Percentiles rank a stretch among this genome's conserved stretches.
Evolutionary conservation across 805 yeast genomes (phyloP).

Genomic region (Candida patagonica): DNA sequence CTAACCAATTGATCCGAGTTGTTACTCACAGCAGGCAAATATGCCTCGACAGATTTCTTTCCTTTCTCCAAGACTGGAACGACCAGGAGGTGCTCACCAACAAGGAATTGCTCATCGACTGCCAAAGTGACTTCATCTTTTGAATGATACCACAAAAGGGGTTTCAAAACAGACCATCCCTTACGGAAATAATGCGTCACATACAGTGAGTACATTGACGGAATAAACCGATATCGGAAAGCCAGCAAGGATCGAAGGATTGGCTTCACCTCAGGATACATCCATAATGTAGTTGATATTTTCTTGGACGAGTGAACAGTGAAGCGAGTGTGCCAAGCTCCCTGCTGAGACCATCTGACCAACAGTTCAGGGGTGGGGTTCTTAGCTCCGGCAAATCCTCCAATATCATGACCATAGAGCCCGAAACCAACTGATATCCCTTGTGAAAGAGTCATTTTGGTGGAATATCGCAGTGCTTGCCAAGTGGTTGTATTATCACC

Average conservation of each 20-base stretch:
- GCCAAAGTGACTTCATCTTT: slow-evolving; percentile 4
- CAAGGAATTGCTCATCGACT: slow-evolving; percentile 8
- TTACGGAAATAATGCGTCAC: slow-evolving; percentile 6
- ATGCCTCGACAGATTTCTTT: slow-evolving; percentile 4
- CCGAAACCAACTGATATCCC: slow-evolving; percentile 10
- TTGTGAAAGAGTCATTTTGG: slow-evolving; percentile 8
- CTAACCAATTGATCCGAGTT: slow-evolving; percentile 1
- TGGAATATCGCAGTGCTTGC: slow-evolving; percentile 6
- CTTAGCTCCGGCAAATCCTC: slow-evolving; percentile 8
- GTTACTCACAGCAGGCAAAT: slow-evolving; percentile 2
- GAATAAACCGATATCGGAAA: slow-evolving; percentile 4
- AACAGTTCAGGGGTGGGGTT: slow-evolving; percentile 9
- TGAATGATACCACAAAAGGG: slow-evolving; percentile 8
- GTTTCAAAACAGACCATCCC: slow-evolving; percentile 10
- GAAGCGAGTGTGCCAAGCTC: slow-evolving; percentile 8
- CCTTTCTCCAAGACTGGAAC: slow-evolving; percentile 9
- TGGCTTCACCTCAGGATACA: slow-evolving; percentile 8
- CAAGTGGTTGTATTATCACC: slow-evolving; percentile 12
- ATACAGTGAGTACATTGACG: slow-evolving; percentile 7
- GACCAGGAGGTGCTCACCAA: slow-evolving; percentile 6
- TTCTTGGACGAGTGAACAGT: slow-evolving; percentile 8
- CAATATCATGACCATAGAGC: slow-evolving; percentile 10
- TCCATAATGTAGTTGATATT: slow-evolving; percentile 7
- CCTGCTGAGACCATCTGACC: slow-evolving; percentile 10
- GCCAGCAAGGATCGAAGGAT: slow-evolving; percentile 2